Evolutionary conservation across 495 filamentous ascomycete species (phyloP).

Genomic region (Pseudevernia furfuracea): DNA sequence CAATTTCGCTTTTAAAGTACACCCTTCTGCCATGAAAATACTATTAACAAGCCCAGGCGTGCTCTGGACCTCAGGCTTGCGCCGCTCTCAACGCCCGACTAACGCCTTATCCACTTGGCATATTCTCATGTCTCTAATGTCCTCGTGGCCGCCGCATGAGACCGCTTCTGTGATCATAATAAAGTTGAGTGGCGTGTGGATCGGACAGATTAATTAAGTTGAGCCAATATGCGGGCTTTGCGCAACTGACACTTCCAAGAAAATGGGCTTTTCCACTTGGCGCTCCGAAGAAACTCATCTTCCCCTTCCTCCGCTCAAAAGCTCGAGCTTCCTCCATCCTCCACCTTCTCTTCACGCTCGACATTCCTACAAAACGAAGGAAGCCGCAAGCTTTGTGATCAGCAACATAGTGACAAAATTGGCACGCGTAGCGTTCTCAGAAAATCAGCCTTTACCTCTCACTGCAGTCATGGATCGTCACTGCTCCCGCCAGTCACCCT

Average conservation of each 20-base stretch:
- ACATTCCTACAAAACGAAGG: background rate
- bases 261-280: background rate
- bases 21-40: background rate
- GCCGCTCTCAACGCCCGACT: background rate
- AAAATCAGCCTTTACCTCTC: background rate
- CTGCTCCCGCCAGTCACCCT: background rate
- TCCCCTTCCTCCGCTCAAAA: background rate
- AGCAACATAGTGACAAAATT: background rate
- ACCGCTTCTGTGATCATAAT: background rate
- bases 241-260: background rate
- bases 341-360: background rate
- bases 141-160: background rate
- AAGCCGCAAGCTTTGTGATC: background rate
- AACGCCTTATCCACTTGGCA: background rate
- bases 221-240: slow-evolving; percentile 2
- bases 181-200: background rate
- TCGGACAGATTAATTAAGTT: background rate
- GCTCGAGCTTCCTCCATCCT: background rate
- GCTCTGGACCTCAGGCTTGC: background rate
- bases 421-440: background rate
- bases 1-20: background rate
- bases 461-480: background rate
- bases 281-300: background rate
- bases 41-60: background rate
- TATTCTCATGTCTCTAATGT: background rate